Evolutionary conservation across 768 basidiomycete genomes (phyloP), one percentile per base, ranked within the genome.

Genomic region (Mrakia hoshinonis): DNA sequence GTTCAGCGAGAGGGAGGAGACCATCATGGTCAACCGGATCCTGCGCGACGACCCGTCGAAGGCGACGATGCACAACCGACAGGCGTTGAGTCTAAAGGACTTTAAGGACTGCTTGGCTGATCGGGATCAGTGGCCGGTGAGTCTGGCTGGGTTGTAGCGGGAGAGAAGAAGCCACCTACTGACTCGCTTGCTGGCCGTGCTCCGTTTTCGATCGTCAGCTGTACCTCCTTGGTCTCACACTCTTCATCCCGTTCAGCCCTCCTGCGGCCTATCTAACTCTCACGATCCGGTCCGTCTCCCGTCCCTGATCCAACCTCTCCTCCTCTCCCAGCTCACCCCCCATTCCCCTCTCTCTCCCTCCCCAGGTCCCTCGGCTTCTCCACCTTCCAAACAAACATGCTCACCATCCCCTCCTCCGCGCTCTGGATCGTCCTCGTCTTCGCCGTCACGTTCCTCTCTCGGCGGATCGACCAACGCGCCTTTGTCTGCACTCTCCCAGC

Each of bases 1-100:
- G 87, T 89, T 87, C 77, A 83, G 76, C 13, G 86, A 87, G 85
- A 74, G 86, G 83, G 87, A 87, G 75, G 87, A 87, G 76, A 78
- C 81, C 36, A 87, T 88, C 71, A 85, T 86, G 78, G 86, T 87
- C 47, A 87, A 86, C 75, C 80, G 84, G 81, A 83, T 88, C 7
- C 78, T 87, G 6, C 83, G 86, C 18, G 87, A 87, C 75, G 87
- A 89, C 74, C 87, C 87, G 5, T 80, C 85, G 6, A 87, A 87
- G 76, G 85, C 84, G 15, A 69, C 68, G 74, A 87, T 88, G 87
- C 86, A 88, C 79, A 88, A 89, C 74, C 83, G 87, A n/a, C 80
- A 89, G 79, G 87, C 85, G 18, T 79, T 89, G 5, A 80, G 80
- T 4, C 60, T 81, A 7, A 77, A 75, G 72, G 84, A 83, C 80